Base-by-base conservation (phyloP, 768 basidiomycete genomes). In the Ramaria rubella region DNA sequence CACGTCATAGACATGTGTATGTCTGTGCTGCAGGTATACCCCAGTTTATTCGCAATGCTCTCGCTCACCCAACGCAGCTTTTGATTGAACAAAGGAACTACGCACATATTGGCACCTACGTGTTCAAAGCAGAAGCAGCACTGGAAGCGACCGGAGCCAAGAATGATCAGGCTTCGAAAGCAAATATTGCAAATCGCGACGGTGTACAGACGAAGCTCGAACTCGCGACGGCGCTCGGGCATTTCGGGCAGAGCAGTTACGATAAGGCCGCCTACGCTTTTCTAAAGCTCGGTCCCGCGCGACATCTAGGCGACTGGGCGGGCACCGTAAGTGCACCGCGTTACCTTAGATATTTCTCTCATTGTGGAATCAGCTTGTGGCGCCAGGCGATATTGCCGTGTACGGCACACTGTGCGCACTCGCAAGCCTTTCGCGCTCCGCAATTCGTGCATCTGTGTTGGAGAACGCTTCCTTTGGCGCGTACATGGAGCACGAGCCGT, bases 1-100 rank as follows among this genome's bases (percentile, higher is more conserved):
- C 94, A 97, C 61, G 83, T 95, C n/a, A 78, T 97, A 2, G 95
- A 97, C 55, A 91, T 94, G 84, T 93, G 88, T 70, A 72, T 91
- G 45, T 85, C 86, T 2, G 81, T 90, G 15, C 74, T 91, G 2
- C 89, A 91, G 78, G 90, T 87, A 7, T 70, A 62, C 27, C 21
- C 29, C 24, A 49, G 45, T 36, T 43, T 48, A 24, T 57, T 34
- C 29, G 2, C 46, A 63, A 58, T 56, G 54, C 42, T 60, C 27
- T 15, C 58, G 58, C 14, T 27, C 46, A 48, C 14, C 36, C 54
- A 5, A 17, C 33, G 23, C 64, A 92, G 90, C 79, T 94, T 34
- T 79, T 93, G 38, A 79, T 94, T 59, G 90, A 94, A 71, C 87
- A 91, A 69, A 76, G 81, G 58, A 91, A 90, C 69, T 94, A 93